Conservation (phyloP, 2,329 filamentous ascomycete genomes). For the Xylogone sp. region DNA sequence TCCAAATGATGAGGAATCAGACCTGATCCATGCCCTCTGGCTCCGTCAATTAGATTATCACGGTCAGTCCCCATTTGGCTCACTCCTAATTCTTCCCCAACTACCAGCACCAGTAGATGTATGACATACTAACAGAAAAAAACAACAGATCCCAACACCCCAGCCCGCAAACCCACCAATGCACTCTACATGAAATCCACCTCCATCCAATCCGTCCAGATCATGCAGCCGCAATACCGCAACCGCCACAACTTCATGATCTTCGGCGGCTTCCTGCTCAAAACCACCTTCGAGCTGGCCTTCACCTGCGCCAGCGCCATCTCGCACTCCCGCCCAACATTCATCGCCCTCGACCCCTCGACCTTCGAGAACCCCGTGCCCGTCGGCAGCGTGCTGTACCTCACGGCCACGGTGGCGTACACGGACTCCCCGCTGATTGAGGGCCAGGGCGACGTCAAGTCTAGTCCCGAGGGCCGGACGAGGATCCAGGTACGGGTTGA, state of each 20-base stretch:
- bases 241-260: slow-evolving; percentile 73
- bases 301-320: slow-evolving; percentile 69
- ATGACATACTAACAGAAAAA: background rate
- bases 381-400: slow-evolving; percentile 66
- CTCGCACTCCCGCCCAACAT: slow-evolving; percentile 62
- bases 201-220: slow-evolving; percentile 59
- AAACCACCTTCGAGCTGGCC: slow-evolving; percentile 68
- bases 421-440: slow-evolving; percentile 53
- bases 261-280: slow-evolving; percentile 68
- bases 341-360: slow-evolving; percentile 65
- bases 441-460: slow-evolving; percentile 22
- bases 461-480: slow-evolving; percentile 42
- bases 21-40: slow-evolving; percentile 69
- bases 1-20: slow-evolving; percentile 65
- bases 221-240: slow-evolving; percentile 70
- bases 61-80: slow-evolving; percentile 29
- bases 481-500: slow-evolving; percentile 66
- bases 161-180: slow-evolving; percentile 50
- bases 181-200: slow-evolving; percentile 61
- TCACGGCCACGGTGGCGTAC: slow-evolving; percentile 64
- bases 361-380: slow-evolving; percentile 71
- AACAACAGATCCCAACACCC: slow-evolving; percentile 45
- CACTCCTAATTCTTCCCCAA: background rate
- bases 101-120: background rate
- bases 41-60: slow-evolving; percentile 60